Evolutionary conservation across 768 basidiomycete genomes (phyloP), one percentile per base, ranked within the genome.

Genomic region (Tricholoma terreum): DNA sequence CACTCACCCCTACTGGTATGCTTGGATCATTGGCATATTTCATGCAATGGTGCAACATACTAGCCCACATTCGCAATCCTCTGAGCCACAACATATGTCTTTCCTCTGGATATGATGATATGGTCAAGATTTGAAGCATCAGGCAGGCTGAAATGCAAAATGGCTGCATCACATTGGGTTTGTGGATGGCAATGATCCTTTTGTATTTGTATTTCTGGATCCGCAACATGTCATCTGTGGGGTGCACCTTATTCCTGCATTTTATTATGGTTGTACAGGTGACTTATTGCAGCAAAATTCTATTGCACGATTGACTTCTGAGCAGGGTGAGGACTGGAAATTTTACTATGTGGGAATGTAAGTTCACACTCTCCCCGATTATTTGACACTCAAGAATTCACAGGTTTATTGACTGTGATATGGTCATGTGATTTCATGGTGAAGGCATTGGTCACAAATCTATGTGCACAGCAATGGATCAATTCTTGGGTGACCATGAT

Each of bases 141-240:
- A 48, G 4, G 63, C 58, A 24, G 73, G 78, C 0, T 71, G 70
- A 54, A 58, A 63, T 1, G 36, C 55, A 0, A 57, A 66, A 11
- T 63, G 65, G 0, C 66, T 81, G 0, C 77, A 72, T 15, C 63
- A 69, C 4, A 38, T 84, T 15, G 71, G 70, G 0, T 83, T 52
- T 52, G 34, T 52, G n/a, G 31, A 34, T 24, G 12, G 33, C 11
- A 11, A 33, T 22, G 19, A 52, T 38, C 50, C 50, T 24, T 34
- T 35, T 7, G 50, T 33, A 35, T 52, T 52, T 14, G 31, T 31
- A 50, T 50, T 50, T 33, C 14, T 50, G 50, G 50, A 50, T 31
- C 50, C 50, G 2, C 14, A 24, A 8, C 11, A 34, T 4, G 15
- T 52, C 21, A 52, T 52, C 34, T n/a, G 35, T 19, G 50, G 50